Conservation (phyloP, 2,329 filamentous ascomycete genomes). For the Clarireedia monteithiana region DNA sequence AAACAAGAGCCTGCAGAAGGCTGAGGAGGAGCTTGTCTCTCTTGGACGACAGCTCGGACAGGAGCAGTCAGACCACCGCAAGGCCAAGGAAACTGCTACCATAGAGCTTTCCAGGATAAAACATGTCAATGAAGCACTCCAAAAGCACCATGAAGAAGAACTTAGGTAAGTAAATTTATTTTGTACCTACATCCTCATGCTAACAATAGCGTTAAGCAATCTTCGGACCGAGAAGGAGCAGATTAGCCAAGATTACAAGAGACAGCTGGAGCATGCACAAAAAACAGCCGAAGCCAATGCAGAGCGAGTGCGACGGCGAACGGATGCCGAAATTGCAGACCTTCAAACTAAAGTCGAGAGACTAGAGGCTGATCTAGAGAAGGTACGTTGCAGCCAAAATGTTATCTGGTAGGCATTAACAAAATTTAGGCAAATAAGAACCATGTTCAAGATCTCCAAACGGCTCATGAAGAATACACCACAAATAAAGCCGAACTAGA, state of each 20-base stretch:
- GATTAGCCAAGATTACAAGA: slow-evolving; percentile 29
- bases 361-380: slow-evolving; percentile 55
- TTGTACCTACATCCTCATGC: not conserved
- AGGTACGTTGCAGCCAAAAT: slow-evolving; percentile 33
- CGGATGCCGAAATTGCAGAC: slow-evolving; percentile 56
- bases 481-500: slow-evolving; percentile 31
- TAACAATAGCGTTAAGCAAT: slow-evolving; percentile 24
- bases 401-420: slow-evolving; percentile 15
- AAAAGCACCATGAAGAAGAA: slow-evolving; percentile 62
- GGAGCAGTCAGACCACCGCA: slow-evolving; percentile 65
- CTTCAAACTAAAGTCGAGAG: slow-evolving; percentile 52
- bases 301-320: slow-evolving; percentile 40
- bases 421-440: slow-evolving; percentile 47
- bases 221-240: slow-evolving; percentile 29
- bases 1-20: slow-evolving; percentile 43
- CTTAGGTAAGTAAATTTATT: slow-evolving; percentile 37
- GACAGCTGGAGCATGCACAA: slow-evolving; percentile 40
- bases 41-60: slow-evolving; percentile 55
- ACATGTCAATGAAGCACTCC: slow-evolving; percentile 58
- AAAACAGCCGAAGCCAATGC: slow-evolving; percentile 42
- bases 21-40: slow-evolving; percentile 38
- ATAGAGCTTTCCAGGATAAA: slow-evolving; percentile 42
- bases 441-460: slow-evolving; percentile 51
- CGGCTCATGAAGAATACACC: slow-evolving; percentile 42
- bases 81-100: slow-evolving; percentile 49